phyloP scores from a whole-genome alignment of 495 filamentous ascomycete species.

The Chaetomium tenue region DNA sequence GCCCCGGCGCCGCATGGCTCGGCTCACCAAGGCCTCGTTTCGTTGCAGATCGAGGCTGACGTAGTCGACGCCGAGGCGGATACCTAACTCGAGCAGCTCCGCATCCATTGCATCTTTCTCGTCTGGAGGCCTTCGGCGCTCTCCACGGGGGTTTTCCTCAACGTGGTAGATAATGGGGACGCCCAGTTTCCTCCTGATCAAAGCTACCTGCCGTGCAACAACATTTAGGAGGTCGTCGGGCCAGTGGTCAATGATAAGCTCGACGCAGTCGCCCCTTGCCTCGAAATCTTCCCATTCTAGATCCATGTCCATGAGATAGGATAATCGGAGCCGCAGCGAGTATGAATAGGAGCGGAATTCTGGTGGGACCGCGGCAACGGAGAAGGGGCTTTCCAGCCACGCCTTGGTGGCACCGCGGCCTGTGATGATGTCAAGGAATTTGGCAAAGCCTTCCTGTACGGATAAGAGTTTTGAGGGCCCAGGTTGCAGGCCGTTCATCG shows the following conservation, averaged over 20 bases:
- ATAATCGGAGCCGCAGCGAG: conserved; percentile 62
- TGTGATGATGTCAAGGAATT: conserved; percentile 65
- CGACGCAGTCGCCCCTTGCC: conserved; percentile 68
- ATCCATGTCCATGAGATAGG: conserved; percentile 54
- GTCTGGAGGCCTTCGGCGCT: conserved; percentile 37
- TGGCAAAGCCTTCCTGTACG: conserved; percentile 71
- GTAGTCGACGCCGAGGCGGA: conserved; percentile 74
- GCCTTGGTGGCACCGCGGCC: conserved; percentile 54
- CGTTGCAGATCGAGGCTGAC: conserved; percentile 63
- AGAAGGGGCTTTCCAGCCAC: conserved; percentile 69
- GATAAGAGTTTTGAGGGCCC: conserved; percentile 62
- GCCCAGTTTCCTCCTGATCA: conserved; percentile 62
- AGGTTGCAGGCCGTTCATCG: conserved; percentile 36
- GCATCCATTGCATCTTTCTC: conserved; percentile 55
- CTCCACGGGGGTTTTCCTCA: conserved; percentile 52
- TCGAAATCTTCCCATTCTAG: conserved; percentile 63
- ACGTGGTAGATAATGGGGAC: conserved; percentile 69
- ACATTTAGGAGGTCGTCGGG: conserved; percentile 50
- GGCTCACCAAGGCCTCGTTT: conserved; percentile 49
- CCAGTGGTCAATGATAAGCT: conserved; percentile 65
- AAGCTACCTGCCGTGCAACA: conserved; percentile 58
- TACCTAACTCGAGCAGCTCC: conserved; percentile 62
- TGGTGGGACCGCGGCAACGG: conserved; percentile 63
- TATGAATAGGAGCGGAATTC: conserved; percentile 66
- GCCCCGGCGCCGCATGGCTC: conserved; percentile 58